A percentile compares a stretch with the other conserved stretches of the same genome.
These are phyloP conservation scores for Diaporthe batatas DNA, from an alignment of 2,329 filamentous ascomycete species.

Conservation along the genomic window DNA sequence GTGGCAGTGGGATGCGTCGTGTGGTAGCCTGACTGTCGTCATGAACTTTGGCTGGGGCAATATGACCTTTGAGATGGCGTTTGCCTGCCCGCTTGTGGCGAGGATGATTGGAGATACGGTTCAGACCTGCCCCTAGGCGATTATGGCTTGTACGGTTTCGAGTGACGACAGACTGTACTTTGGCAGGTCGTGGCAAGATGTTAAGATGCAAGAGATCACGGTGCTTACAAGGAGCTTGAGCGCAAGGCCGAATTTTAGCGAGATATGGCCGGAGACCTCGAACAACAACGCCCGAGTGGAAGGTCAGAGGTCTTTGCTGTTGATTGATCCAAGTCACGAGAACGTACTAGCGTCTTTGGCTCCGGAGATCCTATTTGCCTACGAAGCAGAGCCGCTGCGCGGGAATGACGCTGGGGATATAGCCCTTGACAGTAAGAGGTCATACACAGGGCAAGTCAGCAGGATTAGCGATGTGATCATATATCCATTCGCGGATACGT, in stretches of 20 bases:
- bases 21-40: constrained; percentile 8
- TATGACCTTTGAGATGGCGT: background rate
- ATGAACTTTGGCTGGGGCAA: constrained; percentile 11
- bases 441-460: background rate
- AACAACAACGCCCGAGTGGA: fast-evolving
- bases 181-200: background rate
- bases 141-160: constrained; percentile 13
- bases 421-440: background rate
- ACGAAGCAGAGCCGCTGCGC: background rate
- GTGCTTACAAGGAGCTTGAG: background rate
- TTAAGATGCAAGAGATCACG: background rate
- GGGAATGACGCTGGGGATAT: background rate
- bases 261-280: background rate
- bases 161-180: background rate
- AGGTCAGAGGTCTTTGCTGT: background rate
- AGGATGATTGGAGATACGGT: background rate
- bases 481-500: background rate
- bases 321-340: background rate
- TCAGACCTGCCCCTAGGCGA: background rate
- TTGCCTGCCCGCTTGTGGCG: background rate
- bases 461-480: background rate
- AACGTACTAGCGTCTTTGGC: too few species aligned
- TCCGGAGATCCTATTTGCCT: background rate
- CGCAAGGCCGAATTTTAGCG: background rate
- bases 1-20: background rate